Evolutionary conservation across 2,329 filamentous ascomycete genomes (phyloP).

Genomic region (Ophiostoma triangulosporum): DNA sequence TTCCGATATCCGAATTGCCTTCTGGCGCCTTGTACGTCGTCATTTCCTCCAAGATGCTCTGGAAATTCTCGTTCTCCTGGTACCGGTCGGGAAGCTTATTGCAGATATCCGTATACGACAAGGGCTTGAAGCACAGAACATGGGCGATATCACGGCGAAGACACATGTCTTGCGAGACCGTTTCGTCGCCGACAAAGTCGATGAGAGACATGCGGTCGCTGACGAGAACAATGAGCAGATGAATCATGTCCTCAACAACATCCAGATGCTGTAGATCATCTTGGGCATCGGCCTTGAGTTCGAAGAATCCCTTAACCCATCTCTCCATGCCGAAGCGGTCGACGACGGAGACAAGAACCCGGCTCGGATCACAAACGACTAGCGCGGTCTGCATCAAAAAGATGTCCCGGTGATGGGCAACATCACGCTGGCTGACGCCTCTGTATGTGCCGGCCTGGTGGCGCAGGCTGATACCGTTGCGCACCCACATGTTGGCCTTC

Average conservation of each 20-base stretch:
- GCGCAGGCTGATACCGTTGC: constrained; percentile 88
- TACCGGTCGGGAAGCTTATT: constrained; percentile 78
- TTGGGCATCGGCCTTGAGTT: constrained; percentile 55
- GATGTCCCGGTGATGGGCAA: constrained; percentile 87
- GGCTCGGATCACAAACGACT: constrained; percentile 69
- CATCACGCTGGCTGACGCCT: constrained; percentile 76
- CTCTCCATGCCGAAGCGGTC: constrained; percentile 80
- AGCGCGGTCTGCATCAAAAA: constrained; percentile 86
- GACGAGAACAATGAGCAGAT: constrained; percentile 79
- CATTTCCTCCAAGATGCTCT: constrained; percentile 72
- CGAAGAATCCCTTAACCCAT: constrained; percentile 78
- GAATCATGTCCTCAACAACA: constrained; percentile 89
- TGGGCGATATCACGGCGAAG: constrained; percentile 86
- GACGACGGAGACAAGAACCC: constrained; percentile 77
- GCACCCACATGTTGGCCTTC: constrained; percentile 96
- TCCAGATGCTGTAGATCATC: constrained; percentile 85
- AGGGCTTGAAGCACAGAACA: constrained; percentile 86
- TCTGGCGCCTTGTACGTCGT: constrained; percentile 83
- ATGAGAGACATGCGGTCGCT: constrained; percentile 77
- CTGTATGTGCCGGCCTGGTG: constrained; percentile 93
- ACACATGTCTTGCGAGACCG: constrained; percentile 50
- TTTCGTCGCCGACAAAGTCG: constrained; percentile 46
- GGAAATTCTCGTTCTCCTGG: constrained; percentile 79
- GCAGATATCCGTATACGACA: constrained; percentile 87
- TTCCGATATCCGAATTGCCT: constrained; percentile 81